phyloP scores from a whole-genome alignment of 345 rosid species.

The Euphorbia lathyris region DNA sequence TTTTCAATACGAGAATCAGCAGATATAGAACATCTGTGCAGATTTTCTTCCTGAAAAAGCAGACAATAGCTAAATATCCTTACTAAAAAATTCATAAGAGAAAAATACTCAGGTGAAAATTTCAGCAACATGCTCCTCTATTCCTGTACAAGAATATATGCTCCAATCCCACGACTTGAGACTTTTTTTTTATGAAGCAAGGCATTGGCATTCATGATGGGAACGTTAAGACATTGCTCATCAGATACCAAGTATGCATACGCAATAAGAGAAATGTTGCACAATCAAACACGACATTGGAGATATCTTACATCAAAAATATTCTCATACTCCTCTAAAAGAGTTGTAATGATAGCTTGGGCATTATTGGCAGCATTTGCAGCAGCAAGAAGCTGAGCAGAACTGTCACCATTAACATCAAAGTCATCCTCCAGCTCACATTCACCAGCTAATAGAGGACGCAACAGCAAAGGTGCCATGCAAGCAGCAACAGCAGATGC shows the following conservation, averaged over 20 bases:
- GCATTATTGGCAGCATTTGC: slow-evolving; percentile 98
- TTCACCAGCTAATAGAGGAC: slow-evolving; percentile 92
- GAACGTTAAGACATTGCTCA: not conserved
- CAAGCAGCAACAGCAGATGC: slow-evolving; percentile 99
- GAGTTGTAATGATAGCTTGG: slow-evolving; percentile 76
- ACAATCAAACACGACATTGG: slow-evolving; percentile 12
- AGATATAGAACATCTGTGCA: slow-evolving; percentile 90
- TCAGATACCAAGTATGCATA: not conserved
- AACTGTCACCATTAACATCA: slow-evolving; percentile 75
- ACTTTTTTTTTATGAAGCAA: not conserved
- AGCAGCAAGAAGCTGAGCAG: slow-evolving; percentile 99
- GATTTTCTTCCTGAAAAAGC: slow-evolving; percentile 80
- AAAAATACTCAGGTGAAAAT: not conserved
- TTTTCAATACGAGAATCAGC: slow-evolving; percentile 86
- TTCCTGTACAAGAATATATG: not conserved
- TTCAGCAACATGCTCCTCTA: not conserved
- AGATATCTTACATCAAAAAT: slow-evolving; percentile 76
- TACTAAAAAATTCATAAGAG: not conserved
- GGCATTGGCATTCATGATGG: not conserved
- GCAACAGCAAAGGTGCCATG: slow-evolving; percentile 98
- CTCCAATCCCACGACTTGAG: not conserved
- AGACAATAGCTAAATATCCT: slow-evolving; percentile 1
- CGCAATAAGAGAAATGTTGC: slow-evolving; percentile 7
- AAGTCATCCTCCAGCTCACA: slow-evolving; percentile 93
- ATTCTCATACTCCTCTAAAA: slow-evolving; percentile 83